Evolutionary conservation across 495 filamentous ascomycete species (phyloP).

Genomic region (Hyaloscypha bicolor): DNA sequence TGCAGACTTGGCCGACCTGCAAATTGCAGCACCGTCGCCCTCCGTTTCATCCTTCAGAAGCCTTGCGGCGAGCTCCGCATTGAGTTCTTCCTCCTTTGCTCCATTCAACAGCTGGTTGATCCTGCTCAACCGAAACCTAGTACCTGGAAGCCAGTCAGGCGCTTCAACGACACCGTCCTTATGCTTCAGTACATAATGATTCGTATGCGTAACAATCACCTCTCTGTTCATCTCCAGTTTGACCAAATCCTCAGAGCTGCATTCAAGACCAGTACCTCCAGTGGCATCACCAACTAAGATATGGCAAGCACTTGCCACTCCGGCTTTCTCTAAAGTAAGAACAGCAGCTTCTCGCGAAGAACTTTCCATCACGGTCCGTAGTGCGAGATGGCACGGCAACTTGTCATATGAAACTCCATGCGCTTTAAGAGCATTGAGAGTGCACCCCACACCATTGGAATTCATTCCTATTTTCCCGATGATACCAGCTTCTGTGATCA

Average conservation of each 20-base stretch:
- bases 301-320: constrained; percentile 63
- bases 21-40: constrained; percentile 25
- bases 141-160: constrained; percentile 34
- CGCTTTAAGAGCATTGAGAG: constrained; percentile 67
- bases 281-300: constrained; percentile 60
- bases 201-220: constrained; percentile 60
- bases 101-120: constrained; percentile 21
- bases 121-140: constrained; percentile 19
- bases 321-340: constrained; percentile 46
- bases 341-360: constrained; percentile 54
- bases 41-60: constrained; percentile 24
- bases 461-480: constrained; percentile 76
- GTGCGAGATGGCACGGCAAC: constrained; percentile 64
- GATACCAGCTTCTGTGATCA: constrained; percentile 66
- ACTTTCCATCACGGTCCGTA: constrained; percentile 62
- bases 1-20: constrained; percentile 1
- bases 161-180: constrained; percentile 31
- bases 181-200: constrained; percentile 53
- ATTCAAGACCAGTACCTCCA: constrained; percentile 59
- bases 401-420: constrained; percentile 54
- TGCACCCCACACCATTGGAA: constrained; percentile 61
- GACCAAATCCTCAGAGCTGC: constrained; percentile 55
- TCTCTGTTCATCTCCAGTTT: constrained; percentile 48
- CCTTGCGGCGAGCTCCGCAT: constrained; percentile 4
- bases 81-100: constrained; percentile 14